These are phyloP conservation scores for Dictyostelium intermedium DNA, from an alignment of 78 protist species.

Conservation along the genomic window DNA sequence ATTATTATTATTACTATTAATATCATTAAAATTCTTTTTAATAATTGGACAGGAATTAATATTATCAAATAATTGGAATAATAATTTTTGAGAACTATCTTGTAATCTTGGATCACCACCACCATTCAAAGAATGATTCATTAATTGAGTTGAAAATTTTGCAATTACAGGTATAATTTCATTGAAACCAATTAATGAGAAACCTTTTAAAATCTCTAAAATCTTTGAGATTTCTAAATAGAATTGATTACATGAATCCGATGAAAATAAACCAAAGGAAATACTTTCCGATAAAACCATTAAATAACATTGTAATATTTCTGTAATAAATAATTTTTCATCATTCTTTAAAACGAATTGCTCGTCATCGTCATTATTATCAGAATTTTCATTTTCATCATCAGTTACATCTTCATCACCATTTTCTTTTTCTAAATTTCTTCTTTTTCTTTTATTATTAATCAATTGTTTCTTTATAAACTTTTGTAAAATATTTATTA, in stretches of 20 bases:
- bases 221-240: background rate
- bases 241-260: background rate
- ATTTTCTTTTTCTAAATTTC: background rate
- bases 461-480: background rate
- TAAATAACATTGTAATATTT: background rate
- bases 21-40: background rate
- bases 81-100: background rate
- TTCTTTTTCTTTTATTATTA: conserved; percentile 20
- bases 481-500: background rate
- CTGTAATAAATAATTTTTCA: conserved; percentile 5
- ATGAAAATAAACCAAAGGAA: conserved; percentile 13
- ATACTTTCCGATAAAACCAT: conserved; percentile 18
- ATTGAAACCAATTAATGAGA: background rate
- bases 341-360: background rate
- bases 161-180: conserved; percentile 12
- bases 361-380: background rate
- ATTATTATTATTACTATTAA: background rate
- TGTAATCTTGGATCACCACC: background rate
- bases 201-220: background rate
- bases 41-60: background rate
- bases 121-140: background rate
- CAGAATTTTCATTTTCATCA: background rate
- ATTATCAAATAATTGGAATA: background rate
- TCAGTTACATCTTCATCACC: background rate
- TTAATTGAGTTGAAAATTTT: conserved; percentile 32